Base-by-base conservation (phyloP, 306 rosid genomes). In the Alnus glutinosa region DNA sequence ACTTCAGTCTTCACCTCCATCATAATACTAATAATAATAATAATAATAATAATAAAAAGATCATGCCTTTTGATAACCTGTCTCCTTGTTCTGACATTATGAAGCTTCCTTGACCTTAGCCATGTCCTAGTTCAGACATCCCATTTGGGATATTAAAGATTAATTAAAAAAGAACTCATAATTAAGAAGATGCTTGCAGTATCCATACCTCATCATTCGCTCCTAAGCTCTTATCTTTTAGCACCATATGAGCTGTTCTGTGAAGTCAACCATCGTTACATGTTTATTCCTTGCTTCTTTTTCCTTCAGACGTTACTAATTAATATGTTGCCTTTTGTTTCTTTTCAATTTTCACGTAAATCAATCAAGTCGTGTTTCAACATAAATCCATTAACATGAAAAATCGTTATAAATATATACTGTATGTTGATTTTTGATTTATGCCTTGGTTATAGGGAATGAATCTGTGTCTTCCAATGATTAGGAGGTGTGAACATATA, bases 301-400 rank as follows among this genome's bases (percentile, higher is more conserved):
- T 74, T 74, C 61, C 70, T 36, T 67, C 58, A 37, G 74, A 79
- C 77, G 83, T 84, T 77, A 79, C 76, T 77, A 86, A 91, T 83
- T 77, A 86, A 91, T 84, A 74, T 79, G 86, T 83, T 84, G 86
- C 89, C 93, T 84, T 84, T 80, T 90, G 87, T 89, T 91, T 89
- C 88, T 67, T 81, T 76, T 83, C 77, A 78, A 76, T 80, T 70
- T 76, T 80, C 73, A 55, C 82, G 30, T 48, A 71, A 57, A 77
- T 55, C 73, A 75, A 77, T 67, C n/a, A 37, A 67, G 48, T 37
- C 73, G 18, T 52, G 72, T 59, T 77, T 84, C 79, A 61, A 76
- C 77, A 79, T 9, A 10, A 12, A 77, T 70, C 55, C 55, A 77
- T 62, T 50, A 71, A 79, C 82, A 44, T 63, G 52, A 71, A 75